phyloP scores from a whole-genome alignment of 257 asterid species.

The Solanum clarkiae region DNA sequence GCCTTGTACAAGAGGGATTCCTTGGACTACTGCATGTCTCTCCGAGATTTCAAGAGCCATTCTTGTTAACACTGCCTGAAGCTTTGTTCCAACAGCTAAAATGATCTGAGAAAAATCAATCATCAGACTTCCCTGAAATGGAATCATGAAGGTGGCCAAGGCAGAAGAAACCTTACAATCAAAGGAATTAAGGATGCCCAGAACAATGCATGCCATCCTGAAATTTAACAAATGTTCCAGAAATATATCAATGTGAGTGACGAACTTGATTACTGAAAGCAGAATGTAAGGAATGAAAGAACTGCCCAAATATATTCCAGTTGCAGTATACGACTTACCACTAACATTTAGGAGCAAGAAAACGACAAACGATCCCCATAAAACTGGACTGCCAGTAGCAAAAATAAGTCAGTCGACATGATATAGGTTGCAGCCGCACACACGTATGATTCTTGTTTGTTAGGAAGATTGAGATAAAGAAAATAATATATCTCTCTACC shows the following conservation, averaged over 20 bases:
- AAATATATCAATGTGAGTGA: background rate
- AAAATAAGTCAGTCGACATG: background rate
- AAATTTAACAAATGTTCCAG: background rate
- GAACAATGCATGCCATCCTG: conserved; percentile 5
- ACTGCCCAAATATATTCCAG: background rate
- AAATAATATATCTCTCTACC: background rate
- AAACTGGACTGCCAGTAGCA: conserved; percentile 5
- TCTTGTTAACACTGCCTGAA: conserved; percentile 11
- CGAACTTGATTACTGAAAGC: background rate
- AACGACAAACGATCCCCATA: conserved; percentile 7
- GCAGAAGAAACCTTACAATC: background rate
- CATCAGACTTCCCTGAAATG: background rate
- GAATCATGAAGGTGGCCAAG: background rate
- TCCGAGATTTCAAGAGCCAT: conserved; percentile 22
- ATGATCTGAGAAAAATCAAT: conserved; percentile 5
- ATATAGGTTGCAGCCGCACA: background rate
- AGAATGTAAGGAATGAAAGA: background rate
- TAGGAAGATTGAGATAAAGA: background rate
- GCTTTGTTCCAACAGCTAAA: conserved; percentile 11
- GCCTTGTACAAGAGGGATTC: conserved; percentile 10
- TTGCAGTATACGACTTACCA: background rate
- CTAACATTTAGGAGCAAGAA: conserved; percentile 8
- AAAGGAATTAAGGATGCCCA: conserved; percentile 10
- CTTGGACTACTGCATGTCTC: conserved; percentile 8
- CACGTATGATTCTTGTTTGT: background rate